phyloP scores from a whole-genome alignment of 2,329 filamentous ascomycete genomes.

The Colletotrichum cordylinicola region DNA sequence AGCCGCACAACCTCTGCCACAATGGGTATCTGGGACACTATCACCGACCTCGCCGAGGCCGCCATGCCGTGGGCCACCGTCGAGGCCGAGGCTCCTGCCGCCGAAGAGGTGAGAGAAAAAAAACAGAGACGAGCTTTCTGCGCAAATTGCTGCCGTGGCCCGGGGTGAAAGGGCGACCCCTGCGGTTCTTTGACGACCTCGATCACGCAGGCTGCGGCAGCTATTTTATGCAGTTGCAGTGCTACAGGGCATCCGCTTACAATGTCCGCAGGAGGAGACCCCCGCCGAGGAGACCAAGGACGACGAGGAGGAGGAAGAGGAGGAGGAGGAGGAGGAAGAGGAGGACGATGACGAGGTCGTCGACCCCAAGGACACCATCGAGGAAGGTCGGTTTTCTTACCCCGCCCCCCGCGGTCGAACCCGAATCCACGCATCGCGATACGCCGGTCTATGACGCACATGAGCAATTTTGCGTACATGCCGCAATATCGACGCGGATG shows the following conservation, averaged over 20 bases:
- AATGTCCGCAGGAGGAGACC: conserved; percentile 37
- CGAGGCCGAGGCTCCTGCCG: conserved; percentile 71
- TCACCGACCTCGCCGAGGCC: conserved; percentile 69
- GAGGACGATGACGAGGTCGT: conserved; percentile 80
- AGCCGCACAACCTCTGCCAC: conserved; percentile 43
- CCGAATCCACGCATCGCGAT: background rate
- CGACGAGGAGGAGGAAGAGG: conserved; percentile 52
- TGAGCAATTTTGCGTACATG: background rate
- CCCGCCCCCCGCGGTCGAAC: background rate
- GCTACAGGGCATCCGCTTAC: background rate
- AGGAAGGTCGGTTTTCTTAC: conserved; percentile 78
- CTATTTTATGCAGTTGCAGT: background rate
- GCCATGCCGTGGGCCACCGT: conserved; percentile 69
- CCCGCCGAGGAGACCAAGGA: conserved; percentile 41
- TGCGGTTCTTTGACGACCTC: background rate
- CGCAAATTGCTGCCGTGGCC: conserved; percentile 16
- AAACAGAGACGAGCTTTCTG: conserved; percentile 2
- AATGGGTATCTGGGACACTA: conserved; percentile 73
- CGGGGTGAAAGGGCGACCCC: background rate
- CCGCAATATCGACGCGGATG: background rate
- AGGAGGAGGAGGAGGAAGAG: conserved; percentile 66
- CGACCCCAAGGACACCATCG: conserved; percentile 86
- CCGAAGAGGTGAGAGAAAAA: conserved; percentile 60
- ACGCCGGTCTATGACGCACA: conserved; percentile 3
- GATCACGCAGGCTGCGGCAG: background rate